These are phyloP conservation scores for Fusarium dlaminii DNA, from an alignment of 2,329 filamentous ascomycete species.

Conservation along the genomic window DNA sequence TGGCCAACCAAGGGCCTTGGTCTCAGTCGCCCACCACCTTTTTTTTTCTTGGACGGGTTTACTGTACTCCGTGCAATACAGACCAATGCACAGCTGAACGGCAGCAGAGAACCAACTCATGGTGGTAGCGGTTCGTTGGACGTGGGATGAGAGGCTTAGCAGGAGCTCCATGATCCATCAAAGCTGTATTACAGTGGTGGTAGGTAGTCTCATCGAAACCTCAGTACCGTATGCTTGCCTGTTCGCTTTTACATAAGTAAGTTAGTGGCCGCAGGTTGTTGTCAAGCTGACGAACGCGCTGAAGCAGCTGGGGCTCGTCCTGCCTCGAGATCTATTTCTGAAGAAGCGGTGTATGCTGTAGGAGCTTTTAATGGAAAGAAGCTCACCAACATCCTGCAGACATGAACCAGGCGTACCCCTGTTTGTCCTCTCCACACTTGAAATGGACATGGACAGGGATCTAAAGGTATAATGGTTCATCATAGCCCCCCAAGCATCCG, in stretches of 20 bases:
- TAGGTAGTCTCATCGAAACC: not conserved
- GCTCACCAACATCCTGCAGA: slow-evolving; percentile 5
- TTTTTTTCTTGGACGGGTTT: not conserved
- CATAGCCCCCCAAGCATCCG: not conserved
- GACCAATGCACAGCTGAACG: not conserved
- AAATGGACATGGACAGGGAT: slow-evolving; percentile 6
- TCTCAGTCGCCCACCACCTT: slow-evolving; percentile 28
- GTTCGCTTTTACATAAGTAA: not conserved
- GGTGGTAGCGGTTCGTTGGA: not conserved
- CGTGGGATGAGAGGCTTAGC: not conserved
- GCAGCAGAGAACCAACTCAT: not conserved
- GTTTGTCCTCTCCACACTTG: slow-evolving; percentile 25
- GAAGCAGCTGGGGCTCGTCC: slow-evolving; percentile 5
- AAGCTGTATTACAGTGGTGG: not conserved
- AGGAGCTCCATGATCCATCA: slow-evolving; percentile 5
- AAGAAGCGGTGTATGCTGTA: slow-evolving; percentile 34
- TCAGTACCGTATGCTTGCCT: not conserved
- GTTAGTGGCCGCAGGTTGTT: not conserved
- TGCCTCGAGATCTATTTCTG: not conserved
- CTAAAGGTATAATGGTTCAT: not conserved
- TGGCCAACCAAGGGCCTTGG: slow-evolving; percentile 3
- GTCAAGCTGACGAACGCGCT: not conserved
- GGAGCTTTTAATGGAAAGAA: slow-evolving; percentile 5
- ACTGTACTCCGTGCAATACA: not conserved
- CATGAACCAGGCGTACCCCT: slow-evolving; percentile 4